Evolutionary conservation across 805 yeast species (phyloP).

Genomic region (Teunomyces panamensis): DNA sequence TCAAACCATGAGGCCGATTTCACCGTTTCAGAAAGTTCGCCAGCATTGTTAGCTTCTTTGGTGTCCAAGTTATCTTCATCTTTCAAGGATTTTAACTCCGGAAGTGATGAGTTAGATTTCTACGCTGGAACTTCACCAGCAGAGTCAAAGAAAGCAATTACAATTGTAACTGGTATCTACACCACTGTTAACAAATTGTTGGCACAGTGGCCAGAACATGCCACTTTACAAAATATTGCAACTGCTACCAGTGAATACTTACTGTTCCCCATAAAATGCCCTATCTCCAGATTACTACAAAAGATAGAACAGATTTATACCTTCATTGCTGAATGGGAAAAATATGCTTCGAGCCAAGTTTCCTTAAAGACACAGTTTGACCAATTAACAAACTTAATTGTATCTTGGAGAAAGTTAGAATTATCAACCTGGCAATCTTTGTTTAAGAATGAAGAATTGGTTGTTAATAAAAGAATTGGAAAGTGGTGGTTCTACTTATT

Average conservation of each 20-base stretch:
- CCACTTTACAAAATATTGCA: conserved; percentile 68
- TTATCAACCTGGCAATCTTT: conserved; percentile 80
- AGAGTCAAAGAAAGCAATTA: conserved; percentile 62
- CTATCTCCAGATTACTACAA: conserved; percentile 73
- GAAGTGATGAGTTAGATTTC: conserved; percentile 40
- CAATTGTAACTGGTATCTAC: conserved; percentile 33
- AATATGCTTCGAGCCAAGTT: conserved; percentile 78
- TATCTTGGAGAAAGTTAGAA: conserved; percentile 89
- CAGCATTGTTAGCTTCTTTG: conserved; percentile 20
- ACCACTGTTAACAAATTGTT: conserved; percentile 43
- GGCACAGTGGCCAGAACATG: conserved; percentile 91
- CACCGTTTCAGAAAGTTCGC: conserved; percentile 12
- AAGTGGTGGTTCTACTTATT: conserved; percentile 92
- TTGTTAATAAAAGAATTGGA: conserved; percentile 50
- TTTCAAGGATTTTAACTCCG: conserved; percentile 15
- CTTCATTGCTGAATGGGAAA: conserved; percentile 87
- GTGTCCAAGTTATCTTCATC: conserved; percentile 17
- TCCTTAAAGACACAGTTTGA: conserved; percentile 57
- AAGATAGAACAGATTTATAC: conserved; percentile 86
- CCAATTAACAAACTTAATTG: conserved; percentile 63
- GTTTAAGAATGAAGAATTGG: conserved; percentile 60
- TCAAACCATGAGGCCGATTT: conserved; percentile 10
- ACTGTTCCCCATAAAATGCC: conserved; percentile 58
- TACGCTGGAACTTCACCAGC: conserved; percentile 59
- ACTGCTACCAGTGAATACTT: conserved; percentile 66